Evolutionary conservation across 2,329 filamentous ascomycete species (phyloP), one percentile per base, ranked within the genome.

Genomic region (Didymella segeticola): DNA sequence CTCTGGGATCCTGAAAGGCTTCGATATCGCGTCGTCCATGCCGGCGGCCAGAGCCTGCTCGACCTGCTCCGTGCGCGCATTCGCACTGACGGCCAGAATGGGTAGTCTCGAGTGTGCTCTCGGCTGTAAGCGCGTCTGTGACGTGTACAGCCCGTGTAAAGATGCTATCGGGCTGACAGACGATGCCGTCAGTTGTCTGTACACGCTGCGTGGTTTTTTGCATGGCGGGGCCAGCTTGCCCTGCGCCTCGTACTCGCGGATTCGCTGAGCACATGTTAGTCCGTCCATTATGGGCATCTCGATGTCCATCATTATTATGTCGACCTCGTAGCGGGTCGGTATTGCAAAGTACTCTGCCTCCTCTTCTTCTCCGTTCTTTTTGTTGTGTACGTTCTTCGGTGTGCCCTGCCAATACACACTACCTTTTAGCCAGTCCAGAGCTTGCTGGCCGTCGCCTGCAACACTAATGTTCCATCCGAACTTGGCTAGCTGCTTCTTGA

Each of bases 371-470:
- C 27, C 25, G 5, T 36, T 6, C 4, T 22, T 33, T 2, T 36
- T 52, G 12, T 38, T 29, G 9, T 38, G 38, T 2, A 29, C 5
- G 2, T 37, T 38, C n/a, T 27, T 49, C n/a, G 30, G 36, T 15
- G 43, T 38, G 33, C 50, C 58, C 26, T 42, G 53, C 67, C 67
- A 71, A 37, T 64, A 69, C 5, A 62, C 53, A 26, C 68, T 75
- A 20, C 58, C 42, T 26, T 64, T 63, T 7, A 78, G 53, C 56
- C 73, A 72, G 5, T 70, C 68, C 1, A 77, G 56, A 1, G 76
- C 75, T 56, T 78, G 74, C 22, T 61, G 54, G 5, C 76, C 76
- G 43, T 78, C 67, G 5, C 69, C 69, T 15, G 73, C 76, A 7
- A 77, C 70, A 27, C 64, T 58, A 19, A 77, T 67, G 7, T 60